Percentiles rank a stretch among this genome's conserved stretches.
These are phyloP conservation scores for Spizellomyces sp. DNA, from an alignment of 192 early-diverging fungal genomes.

Conservation along the genomic window DNA sequence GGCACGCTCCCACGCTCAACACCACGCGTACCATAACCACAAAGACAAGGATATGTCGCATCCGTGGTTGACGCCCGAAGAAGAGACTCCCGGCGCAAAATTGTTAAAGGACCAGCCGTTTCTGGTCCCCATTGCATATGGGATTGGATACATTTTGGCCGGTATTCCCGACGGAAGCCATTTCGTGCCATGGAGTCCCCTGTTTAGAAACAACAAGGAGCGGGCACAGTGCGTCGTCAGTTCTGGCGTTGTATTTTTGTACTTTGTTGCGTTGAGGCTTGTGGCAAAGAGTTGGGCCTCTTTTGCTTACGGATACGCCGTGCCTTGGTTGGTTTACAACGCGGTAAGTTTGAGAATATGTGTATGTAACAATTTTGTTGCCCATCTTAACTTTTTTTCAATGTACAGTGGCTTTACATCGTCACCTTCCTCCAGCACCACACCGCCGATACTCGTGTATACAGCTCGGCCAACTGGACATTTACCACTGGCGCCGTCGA, in stretches of 20 bases:
- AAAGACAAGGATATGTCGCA: slow-evolving; percentile 49
- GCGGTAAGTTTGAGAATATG: slow-evolving; percentile 24
- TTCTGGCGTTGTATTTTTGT: slow-evolving; percentile 28
- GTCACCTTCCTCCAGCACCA: slow-evolving; percentile 53
- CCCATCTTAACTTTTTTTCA: background rate
- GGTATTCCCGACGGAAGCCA: slow-evolving; percentile 42
- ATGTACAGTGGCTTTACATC: slow-evolving; percentile 44
- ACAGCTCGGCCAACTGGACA: slow-evolving; percentile 37
- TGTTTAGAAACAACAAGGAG: slow-evolving; percentile 36
- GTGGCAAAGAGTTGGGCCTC: slow-evolving; percentile 28
- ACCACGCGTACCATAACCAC: slow-evolving; percentile 49
- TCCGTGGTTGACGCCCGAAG: slow-evolving; percentile 33
- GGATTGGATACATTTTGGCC: slow-evolving; percentile 35
- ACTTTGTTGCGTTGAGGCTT: slow-evolving; percentile 20
- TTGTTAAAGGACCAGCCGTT: slow-evolving; percentile 40
- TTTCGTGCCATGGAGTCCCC: slow-evolving; percentile 36
- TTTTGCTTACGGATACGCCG: slow-evolving; percentile 22
- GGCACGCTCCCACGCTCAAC: slow-evolving; percentile 44
- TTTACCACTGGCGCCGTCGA: slow-evolving; percentile 44
- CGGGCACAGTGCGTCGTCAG: slow-evolving; percentile 34
- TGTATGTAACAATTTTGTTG: background rate
- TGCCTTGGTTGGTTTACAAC: slow-evolving; percentile 49
- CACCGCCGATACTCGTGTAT: slow-evolving; percentile 32
- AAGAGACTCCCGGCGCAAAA: slow-evolving; percentile 33
- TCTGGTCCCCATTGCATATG: slow-evolving; percentile 41